Conservation (phyloP, 2,329 filamentous ascomycete species). For the Teratosphaeria epicoccoides region DNA sequence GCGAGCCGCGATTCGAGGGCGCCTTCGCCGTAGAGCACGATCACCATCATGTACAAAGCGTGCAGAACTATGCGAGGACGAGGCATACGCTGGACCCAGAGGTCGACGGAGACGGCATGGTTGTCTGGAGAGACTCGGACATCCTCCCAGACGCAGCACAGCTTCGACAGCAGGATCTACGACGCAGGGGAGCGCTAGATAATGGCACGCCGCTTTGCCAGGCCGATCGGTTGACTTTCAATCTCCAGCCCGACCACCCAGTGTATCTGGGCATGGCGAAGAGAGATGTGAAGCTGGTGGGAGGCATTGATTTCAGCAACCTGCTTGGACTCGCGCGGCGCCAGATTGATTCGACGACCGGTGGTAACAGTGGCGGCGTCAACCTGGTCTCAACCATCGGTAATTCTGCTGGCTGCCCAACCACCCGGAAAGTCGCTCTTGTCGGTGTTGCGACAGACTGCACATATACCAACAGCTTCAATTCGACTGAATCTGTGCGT, state of each 20-base stretch:
- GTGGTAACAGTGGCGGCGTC: slow-evolving; percentile 67
- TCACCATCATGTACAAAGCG: slow-evolving; percentile 76
- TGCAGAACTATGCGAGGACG: slow-evolving; percentile 61
- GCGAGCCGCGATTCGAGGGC: slow-evolving; percentile 74
- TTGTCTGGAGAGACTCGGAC: slow-evolving; percentile 87
- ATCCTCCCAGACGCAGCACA: slow-evolving; percentile 38
- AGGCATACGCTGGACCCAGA: slow-evolving; percentile 62
- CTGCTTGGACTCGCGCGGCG: slow-evolving; percentile 54
- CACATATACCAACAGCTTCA: slow-evolving; percentile 67
- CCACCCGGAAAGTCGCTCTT: slow-evolving; percentile 80
- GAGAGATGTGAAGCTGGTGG: slow-evolving; percentile 45
- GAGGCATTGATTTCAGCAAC: slow-evolving; percentile 49
- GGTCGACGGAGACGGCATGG: slow-evolving; percentile 62
- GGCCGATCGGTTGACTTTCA: slow-evolving; percentile 70
- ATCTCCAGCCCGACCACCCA: slow-evolving; percentile 60
- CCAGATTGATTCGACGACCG: slow-evolving; percentile 55
- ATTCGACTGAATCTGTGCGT: slow-evolving; percentile 52
- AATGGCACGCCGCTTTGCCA: slow-evolving; percentile 41
- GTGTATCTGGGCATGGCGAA: slow-evolving; percentile 46
- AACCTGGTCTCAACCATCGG: slow-evolving; percentile 74
- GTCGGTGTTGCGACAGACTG: slow-evolving; percentile 91
- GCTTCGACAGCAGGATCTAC: slow-evolving; percentile 49
- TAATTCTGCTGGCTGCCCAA: slow-evolving; percentile 71
- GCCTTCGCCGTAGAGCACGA: slow-evolving; percentile 72
- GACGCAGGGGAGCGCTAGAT: slow-evolving; percentile 24